Base-by-base conservation (phyloP, 2,329 filamentous ascomycete genomes). In the Sporothrix brasiliensis region DNA sequence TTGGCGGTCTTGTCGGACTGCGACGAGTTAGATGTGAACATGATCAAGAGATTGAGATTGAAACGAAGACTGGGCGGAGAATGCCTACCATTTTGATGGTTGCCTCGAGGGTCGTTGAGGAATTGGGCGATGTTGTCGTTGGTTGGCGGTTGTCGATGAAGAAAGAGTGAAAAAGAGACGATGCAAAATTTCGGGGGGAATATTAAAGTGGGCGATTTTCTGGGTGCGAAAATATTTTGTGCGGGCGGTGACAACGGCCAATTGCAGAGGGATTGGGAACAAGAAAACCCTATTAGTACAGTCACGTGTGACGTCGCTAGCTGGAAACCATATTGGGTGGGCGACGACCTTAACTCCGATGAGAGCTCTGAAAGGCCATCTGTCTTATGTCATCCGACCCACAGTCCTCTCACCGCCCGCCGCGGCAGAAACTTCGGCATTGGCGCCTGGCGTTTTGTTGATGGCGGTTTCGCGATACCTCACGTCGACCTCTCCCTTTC, bases 1-100 rank as follows among this genome's bases (percentile, higher is more conserved):
- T 99, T 99, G 84, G 88, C 87, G 83, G 88, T 83, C 89, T 98
- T 97, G 83, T 94, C 92, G 84, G 91, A 87, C 84, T 88, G 79
- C 79, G 83, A 81, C 72, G 60, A 21, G 61, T 60, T 50, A 65
- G 65, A n/a, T 34, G 30, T 21, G 41, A 9, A 34, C 34, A 1
- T 3, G 34, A n/a, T 9, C 7, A 53, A 11, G 10, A 6, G 41
- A 47, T 19, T 39, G 47, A 24, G 2, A 54, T 19, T 39, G 47
- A 24, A 2, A 54, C 10, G 30, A 27, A 9, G n/a, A 11, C 49
- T 6, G 49, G 9, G 14, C 11, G 11, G 9, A 6, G 21, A 44
- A 1, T 58, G 30, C 77, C 50, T 78, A 83, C 81, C 81, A 83
- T 83, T 77, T 75, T 79, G 78, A 70, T 47, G 69, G 71, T 69